phyloP scores from a whole-genome alignment of 345 rosid genomes.

The Ceriops decandra region DNA sequence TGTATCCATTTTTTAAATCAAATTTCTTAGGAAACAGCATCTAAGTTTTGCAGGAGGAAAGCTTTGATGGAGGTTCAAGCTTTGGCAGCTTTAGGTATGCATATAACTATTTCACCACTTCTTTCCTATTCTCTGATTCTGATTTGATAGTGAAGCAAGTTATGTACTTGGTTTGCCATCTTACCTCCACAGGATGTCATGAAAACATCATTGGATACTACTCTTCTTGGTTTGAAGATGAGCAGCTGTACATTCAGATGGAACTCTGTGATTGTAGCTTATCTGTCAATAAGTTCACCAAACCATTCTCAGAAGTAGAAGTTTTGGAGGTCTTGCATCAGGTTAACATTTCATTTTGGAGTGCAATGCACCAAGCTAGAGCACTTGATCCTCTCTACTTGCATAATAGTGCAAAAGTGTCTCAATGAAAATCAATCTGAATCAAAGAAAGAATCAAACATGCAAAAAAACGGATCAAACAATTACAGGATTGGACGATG shows the following conservation, averaged over 20 bases:
- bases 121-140: background rate
- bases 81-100: slow-evolving; percentile 87
- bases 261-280: slow-evolving; percentile 90
- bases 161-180: slow-evolving; percentile 2
- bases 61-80: slow-evolving; percentile 99
- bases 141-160: background rate
- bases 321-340: slow-evolving; percentile 60
- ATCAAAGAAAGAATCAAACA: no score
- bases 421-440: background rate
- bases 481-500: no score
- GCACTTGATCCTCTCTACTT: background rate
- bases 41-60: slow-evolving; percentile 58
- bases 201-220: slow-evolving; percentile 79
- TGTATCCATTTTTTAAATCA: background rate
- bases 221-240: slow-evolving; percentile 94
- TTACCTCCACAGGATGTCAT: slow-evolving; percentile 56
- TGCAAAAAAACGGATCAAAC: no score
- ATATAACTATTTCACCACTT: background rate
- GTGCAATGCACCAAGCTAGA: background rate
- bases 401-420: background rate
- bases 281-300: slow-evolving; percentile 42
- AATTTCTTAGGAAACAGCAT: slow-evolving; percentile 4
- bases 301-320: slow-evolving; percentile 50
- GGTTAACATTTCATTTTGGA: slow-evolving; percentile 36
- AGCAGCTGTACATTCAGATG: slow-evolving; percentile 90